Evolutionary conservation across 164 flowering plant genomes (phyloP), one percentile per base, ranked within the genome.

Genomic region (Malania oleifera): DNA sequence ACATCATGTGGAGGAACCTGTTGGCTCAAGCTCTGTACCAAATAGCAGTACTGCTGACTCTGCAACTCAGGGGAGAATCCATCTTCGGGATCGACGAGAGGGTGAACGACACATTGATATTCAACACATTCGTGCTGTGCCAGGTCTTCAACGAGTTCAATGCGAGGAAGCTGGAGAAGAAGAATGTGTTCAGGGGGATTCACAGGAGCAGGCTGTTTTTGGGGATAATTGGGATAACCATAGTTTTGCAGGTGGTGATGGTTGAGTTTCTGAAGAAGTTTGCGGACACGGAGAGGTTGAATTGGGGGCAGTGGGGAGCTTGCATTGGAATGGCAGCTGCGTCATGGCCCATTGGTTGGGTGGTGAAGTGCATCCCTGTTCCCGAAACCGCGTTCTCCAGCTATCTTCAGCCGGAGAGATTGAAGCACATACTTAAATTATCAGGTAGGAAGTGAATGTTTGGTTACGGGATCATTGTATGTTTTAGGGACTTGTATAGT

Each of bases 1-100:
- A 76, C 52, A 41, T 79, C 46, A 85, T 85, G 88, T 85, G 91
- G 91, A 75, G 86, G 63, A 85, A 85, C 65, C 52, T 82, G 8
- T 24, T 77, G 13, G 69, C 76, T 46, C 91, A 85, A 61, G 81
- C 81, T 17, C 18, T 74, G 1, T 83, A 81, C 55, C 89, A 83
- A 57, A 61, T 83, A 7, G 54, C 64, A 0, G 45, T 81, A 22
- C 72, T 83, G 18, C 54, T 77, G 57, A 72, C 63, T 13, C 59
- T 83, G 4, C 80, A 80, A 26, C 80, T 78, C 69, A 73, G 57
- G 45, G 82, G 85, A 1, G 61, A 66, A 22, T 66, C 74, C 0
- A 74, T 81, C 37, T 77, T 83, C 10, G 61, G 67, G 0, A 69
- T 76, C n/a, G 62, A 52, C n/a, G 48, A 61, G 43, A 41, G 40